Base-by-base conservation (phyloP, 805 yeast species). In the Wickerhamiella hasegawae region DNA sequence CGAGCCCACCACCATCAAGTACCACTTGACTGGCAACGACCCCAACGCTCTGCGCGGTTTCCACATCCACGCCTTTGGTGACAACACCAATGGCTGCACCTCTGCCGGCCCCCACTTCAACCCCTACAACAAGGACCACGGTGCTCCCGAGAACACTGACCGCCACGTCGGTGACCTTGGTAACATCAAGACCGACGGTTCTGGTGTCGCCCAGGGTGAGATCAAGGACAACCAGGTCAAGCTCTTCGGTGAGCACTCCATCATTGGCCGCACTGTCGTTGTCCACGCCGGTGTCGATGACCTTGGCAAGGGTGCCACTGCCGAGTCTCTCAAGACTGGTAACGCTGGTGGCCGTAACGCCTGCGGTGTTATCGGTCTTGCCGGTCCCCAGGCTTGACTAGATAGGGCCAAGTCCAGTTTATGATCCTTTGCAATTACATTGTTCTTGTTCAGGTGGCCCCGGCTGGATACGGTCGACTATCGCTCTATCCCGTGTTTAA, bases 1-100 rank as follows among this genome's bases (percentile, higher is more conserved):
- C 36, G 84, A 71, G 26, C 92, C 93, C 60, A 82, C 94, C 54
- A 77, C 82, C 32, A 69, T 90, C 49, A 49, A 84, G 17, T 90
- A 37, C 34, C 92, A 87, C 53, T 80, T 90, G 56, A 53, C 72
- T 39, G 98, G 98, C 59, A 82, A 84, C 63, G 76, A 73, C 46
- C 66, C 96, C 42, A 77, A 81, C 53, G 87, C 94, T 34, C 65
- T 32, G 38, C 47, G 50, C 25, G 98, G 98, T 36, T 87, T 90
- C 94, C 98, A 90, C 71, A 66, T 90, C 57, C 98, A 90, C 65
- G 78, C 82, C 57, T 90, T 90, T 54, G 98, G 98, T 66, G 98
- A 90, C 69, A 83, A 82, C 75, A 83, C 98, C 64, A 90, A 90
- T 60, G 98, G 98, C 47, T 90, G 98, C 68, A 87, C 94, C 41